Base-by-base conservation (phyloP, 768 basidiomycete genomes). In the Butyriboletus loyo region DNA sequence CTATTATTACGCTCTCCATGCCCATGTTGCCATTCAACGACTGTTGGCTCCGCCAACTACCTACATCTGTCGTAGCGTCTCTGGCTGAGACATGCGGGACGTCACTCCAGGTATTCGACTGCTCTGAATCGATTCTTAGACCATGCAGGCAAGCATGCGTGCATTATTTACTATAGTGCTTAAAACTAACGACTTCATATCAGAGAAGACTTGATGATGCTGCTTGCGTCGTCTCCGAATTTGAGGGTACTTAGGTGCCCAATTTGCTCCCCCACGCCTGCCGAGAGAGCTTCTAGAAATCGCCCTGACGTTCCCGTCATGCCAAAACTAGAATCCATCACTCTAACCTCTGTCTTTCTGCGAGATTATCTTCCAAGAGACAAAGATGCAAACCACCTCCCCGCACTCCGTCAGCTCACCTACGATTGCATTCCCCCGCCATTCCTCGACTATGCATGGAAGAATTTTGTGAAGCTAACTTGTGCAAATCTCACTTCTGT, bases 401-500 rank as follows among this genome's bases (percentile, higher is more conserved):
- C 66, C 30, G 62, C 67, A 27, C 66, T 68, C 35, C 60, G 67
- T 32, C 61, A 64, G 36, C 66, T 68, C 28, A 64, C 60, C 11
- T 67, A 69, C n/a, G 67, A 67, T 34, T 67, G 67, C 40, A 67
- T 64, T 22, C 67, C 67, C 5, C 67, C 62, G 2, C 65, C 66
- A 19, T 67, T 66, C 45, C 59, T 64, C 21, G 65, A 65, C 17
- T 28, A 57, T n/a, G 55, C 56, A n/a, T 67, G 67, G 66, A 66
- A 57, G 43, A 58, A 54, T 24, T 67, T 68, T 25, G 41, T 68
- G 34, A 59, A 51, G 45, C 32, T 55, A 35, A 68, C 57, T 36
- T 67, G 66, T 49, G 54, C 57, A 27, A 64, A 59, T 46, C 56
- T 67, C 25, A 67, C 67, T 15, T 64, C 51, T 31, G 59, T 68